Evolutionary conservation across 768 basidiomycete species (phyloP).

Genomic region (Leccinum arenicola): DNA sequence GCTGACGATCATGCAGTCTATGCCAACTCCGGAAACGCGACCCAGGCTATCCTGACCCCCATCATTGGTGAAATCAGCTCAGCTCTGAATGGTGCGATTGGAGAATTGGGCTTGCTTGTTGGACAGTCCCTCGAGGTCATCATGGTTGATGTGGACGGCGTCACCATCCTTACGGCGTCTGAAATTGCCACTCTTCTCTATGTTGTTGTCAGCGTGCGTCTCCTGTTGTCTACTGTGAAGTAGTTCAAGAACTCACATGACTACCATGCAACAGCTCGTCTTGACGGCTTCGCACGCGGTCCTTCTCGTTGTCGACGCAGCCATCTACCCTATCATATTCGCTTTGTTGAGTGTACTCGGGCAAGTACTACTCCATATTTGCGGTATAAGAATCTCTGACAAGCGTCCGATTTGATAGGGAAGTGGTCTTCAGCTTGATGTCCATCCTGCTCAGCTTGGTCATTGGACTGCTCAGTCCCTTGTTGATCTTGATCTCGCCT

Average conservation of each 20-base stretch:
- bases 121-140: conserved; percentile 1
- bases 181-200: conserved; percentile 8
- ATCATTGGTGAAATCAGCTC: conserved; percentile 8
- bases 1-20: conserved; percentile 7
- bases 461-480: background rate
- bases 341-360: background rate
- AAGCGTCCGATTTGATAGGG: background rate
- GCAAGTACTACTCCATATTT: background rate
- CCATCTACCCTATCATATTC: background rate
- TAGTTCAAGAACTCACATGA: background rate
- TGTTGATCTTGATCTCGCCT: conserved; percentile 6
- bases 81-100: conserved; percentile 6
- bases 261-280: conserved; percentile 8
- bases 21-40: conserved; percentile 11
- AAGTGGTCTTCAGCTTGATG: conserved; percentile 8
- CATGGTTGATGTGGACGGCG: conserved; percentile 8
- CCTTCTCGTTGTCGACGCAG: conserved; percentile 8
- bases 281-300: conserved; percentile 1
- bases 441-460: conserved; percentile 4
- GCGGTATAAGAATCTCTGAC: background rate
- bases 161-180: background rate
- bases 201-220: conserved; percentile 5
- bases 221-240: background rate
- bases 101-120: conserved; percentile 1
- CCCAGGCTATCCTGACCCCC: conserved; percentile 2